Base-by-base conservation (phyloP, 2,329 filamentous ascomycete species). In the Sclerotinia sclerotiorum region DNA sequence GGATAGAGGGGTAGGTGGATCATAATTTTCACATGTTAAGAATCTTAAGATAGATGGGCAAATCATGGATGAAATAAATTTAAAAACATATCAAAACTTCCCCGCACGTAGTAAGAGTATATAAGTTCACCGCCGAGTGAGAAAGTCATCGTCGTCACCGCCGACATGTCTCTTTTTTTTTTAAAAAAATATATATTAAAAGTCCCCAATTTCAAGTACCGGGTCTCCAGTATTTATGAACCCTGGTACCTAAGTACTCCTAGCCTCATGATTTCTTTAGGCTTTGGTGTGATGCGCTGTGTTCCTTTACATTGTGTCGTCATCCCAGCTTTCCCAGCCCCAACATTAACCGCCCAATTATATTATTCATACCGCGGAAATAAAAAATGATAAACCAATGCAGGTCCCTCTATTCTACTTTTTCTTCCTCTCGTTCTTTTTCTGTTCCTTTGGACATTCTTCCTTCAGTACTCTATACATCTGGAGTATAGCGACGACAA, bases 211-310 rank as follows among this genome's bases (percentile, higher is more conserved):
- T 15, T 27, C 55, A 35, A 44, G 15, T 27, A 27, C 11, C 27
- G 17, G 35, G 13, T 61, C 19, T 24, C 44, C 42, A 49, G 10
- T 49, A 13, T 48, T 49, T 61, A 11, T 11, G 27, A 49, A 49
- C n/a, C 57, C 39, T 42, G 48, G 24, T 60, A 60, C 57, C 42
- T 19, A 48, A 60, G 57, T 60, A 32, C 27, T 32, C 32, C 58
- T 44, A 48, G 44, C 27, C 58, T 24, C 44, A 32, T 48, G 19
- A 42, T 42, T 58, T 42, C 27, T 13, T 44, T 27, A 42, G 55
- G 35, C 55, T 44, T 61, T 42, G 39, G 5, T 42, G 44, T 61
- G 58, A 61, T 61, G 58, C 44, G 44, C 44, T 61, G 57, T 61
- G 57, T 29, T 46, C 8, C 17, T 55, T 32, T 7, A 29, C 13